Conservation (phyloP, 805 yeast species). For the Groenewaldozyma salmanticensis region DNA sequence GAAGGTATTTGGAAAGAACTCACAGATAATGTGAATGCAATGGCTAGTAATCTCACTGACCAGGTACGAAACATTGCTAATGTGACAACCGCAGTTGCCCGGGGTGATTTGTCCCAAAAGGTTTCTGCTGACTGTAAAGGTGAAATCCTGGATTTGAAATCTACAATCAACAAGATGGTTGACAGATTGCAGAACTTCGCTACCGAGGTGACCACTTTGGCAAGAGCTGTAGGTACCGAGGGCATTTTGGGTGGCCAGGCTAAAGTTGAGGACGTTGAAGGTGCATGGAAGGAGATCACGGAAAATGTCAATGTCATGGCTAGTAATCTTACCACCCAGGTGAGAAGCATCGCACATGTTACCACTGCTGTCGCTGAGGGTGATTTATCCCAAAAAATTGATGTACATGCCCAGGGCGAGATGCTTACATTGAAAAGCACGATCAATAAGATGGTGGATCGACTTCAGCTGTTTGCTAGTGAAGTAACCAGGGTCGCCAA, state of each 20-base stretch:
- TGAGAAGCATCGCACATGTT: slow-evolving; percentile 79
- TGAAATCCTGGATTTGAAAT: slow-evolving; percentile 67
- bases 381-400: slow-evolving; percentile 75
- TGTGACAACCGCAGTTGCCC: slow-evolving; percentile 81
- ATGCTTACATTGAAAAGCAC: slow-evolving; percentile 77
- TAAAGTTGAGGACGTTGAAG: slow-evolving; percentile 66
- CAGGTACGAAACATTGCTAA: slow-evolving; percentile 84
- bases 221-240: slow-evolving; percentile 81
- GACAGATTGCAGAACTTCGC: slow-evolving; percentile 75
- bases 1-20: slow-evolving; percentile 84
- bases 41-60: slow-evolving; percentile 80
- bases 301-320: slow-evolving; percentile 89
- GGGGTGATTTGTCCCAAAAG: slow-evolving; percentile 71
- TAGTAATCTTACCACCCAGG: slow-evolving; percentile 74
- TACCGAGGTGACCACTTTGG: slow-evolving; percentile 75
- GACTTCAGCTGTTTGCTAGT: slow-evolving; percentile 75
- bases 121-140: slow-evolving; percentile 84
- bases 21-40: slow-evolving; percentile 76
- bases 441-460: slow-evolving; percentile 88
- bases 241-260: slow-evolving; percentile 89
- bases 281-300: slow-evolving; percentile 78
- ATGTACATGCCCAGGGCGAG: slow-evolving; percentile 86
- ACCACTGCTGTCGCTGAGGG: slow-evolving; percentile 91
- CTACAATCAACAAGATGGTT: slow-evolving; percentile 83
- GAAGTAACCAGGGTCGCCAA: slow-evolving; percentile 87